Percentiles rank a stretch among this genome's conserved stretches.
These are phyloP conservation scores for Tilletia caries DNA, from an alignment of 1,284 basidiomycete species.

Conservation along the genomic window DNA sequence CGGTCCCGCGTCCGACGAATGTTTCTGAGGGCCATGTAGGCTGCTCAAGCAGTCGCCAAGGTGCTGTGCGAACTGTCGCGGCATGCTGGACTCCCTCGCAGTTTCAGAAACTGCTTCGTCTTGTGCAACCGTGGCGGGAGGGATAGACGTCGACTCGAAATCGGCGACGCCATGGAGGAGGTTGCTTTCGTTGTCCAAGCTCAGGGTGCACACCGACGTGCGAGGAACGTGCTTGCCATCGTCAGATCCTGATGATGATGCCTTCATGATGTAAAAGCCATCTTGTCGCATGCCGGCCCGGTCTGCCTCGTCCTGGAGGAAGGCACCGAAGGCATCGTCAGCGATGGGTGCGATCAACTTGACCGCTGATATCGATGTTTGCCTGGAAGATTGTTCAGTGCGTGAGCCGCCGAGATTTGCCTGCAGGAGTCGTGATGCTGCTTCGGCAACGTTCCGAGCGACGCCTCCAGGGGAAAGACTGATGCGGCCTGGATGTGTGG, in stretches of 20 bases:
- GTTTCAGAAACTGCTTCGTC: no score
- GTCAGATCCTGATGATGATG: neutral
- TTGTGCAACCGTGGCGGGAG: no score
- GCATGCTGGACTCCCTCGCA: no score
- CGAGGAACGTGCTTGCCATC: neutral
- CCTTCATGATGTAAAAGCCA: slow-evolving; percentile 62
- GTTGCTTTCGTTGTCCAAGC: slow-evolving; percentile 70
- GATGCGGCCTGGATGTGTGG: slow-evolving; percentile 78
- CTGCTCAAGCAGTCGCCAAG: neutral
- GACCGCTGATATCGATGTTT: slow-evolving; percentile 34
- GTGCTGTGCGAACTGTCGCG: no score
- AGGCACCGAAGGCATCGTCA: slow-evolving; percentile 46
- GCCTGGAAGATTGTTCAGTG: no score
- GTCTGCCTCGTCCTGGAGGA: slow-evolving; percentile 63
- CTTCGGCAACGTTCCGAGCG: slow-evolving; percentile 87
- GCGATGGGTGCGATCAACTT: slow-evolving; percentile 57
- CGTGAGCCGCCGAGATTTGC: neutral
- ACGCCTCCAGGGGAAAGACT: slow-evolving; percentile 80
- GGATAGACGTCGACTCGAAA: slow-evolving; percentile 61
- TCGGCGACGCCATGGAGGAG: slow-evolving; percentile 83
- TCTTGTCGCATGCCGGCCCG: slow-evolving; percentile 74
- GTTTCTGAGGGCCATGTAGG: neutral
- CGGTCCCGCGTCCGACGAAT: neutral
- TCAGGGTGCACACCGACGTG: slow-evolving; percentile 74
- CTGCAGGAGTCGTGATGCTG: slow-evolving; percentile 67